These are phyloP conservation scores for Forsythia viridissima DNA, from an alignment of 257 asterid species.

Conservation along the genomic window DNA sequence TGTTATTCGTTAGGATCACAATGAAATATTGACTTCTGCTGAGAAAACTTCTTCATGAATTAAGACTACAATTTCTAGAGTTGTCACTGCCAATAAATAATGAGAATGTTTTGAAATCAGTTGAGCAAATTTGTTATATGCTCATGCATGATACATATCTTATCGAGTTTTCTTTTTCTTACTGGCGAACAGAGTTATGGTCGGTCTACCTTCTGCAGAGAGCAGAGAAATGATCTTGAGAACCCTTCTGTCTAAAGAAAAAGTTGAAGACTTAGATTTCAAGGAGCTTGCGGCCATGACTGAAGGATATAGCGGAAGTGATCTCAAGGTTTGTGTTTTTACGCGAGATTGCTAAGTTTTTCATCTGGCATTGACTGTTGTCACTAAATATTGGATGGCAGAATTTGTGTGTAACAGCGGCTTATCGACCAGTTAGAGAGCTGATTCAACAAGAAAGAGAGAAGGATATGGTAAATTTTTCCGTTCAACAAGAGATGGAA, in stretches of 20 bases:
- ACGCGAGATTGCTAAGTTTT: background rate
- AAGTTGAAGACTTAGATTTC: constrained; percentile 69
- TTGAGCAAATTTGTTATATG: too few relatives aligned
- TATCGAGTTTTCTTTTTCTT: constrained; percentile 21
- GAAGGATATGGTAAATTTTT: constrained; percentile 56
- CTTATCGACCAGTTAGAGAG: constrained; percentile 94
- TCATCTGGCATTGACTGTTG: constrained; percentile 27
- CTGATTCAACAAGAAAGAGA: constrained; percentile 70
- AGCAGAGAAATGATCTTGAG: constrained; percentile 85
- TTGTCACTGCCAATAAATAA: too few relatives aligned
- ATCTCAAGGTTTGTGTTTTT: constrained; percentile 75
- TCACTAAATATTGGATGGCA: constrained; percentile 41
- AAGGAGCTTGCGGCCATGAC: constrained; percentile 86
- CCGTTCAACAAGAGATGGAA: constrained; percentile 1
- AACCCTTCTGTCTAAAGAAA: constrained; percentile 86
- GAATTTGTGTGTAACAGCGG: constrained; percentile 89
- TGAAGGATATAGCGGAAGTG: constrained; percentile 97
- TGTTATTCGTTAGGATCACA: too few relatives aligned
- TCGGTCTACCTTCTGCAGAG: constrained; percentile 82
- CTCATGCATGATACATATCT: background rate
- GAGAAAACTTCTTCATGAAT: too few relatives aligned
- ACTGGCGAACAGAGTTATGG: constrained; percentile 78
- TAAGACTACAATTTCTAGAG: too few relatives aligned
- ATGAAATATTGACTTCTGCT: too few relatives aligned
- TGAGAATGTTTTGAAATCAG: too few relatives aligned